Evolutionary conservation across 2,329 filamentous ascomycete species (phyloP), one percentile per base, ranked within the genome.

Genomic region (Didymellaceae sp.): DNA sequence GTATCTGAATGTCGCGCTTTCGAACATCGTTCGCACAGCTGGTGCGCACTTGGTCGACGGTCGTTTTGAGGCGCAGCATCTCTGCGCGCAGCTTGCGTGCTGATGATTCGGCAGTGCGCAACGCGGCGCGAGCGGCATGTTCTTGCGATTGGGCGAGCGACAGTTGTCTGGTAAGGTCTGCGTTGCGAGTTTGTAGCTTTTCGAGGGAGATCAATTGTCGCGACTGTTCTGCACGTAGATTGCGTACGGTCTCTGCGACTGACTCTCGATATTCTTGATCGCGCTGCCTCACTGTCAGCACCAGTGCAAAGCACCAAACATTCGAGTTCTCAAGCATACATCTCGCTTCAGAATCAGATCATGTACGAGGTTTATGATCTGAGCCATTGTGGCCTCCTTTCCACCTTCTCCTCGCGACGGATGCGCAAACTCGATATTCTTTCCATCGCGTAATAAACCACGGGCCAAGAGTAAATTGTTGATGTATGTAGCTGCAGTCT

Each of bases 321-420:
- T 6, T 10, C 6, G 13, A 1, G 7, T 16, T 14, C 3, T 31
- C 20, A 16, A 16, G 9, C 86, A 63, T 78, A 96, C 91, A 72
- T 99, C 94, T 78, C 92, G 85, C 60, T 92, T 85, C 53, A 97
- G 73, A 52, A 99, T 90, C 62, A 99, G 76, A 70, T 99, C 94
- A 74, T 99, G 96, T 39, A 99, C 86, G 18, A 99, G 82, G 68
- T 93, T 89, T 76, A 99, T 96, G 63, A 97, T 87, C 59, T 86
- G 85, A 16, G 89, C 88, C 86, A 94, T 93, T 14, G 89, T 89
- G 41, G 82, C 83, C 66, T 82, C 82, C 28, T 84, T 80, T 14
- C 83, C 84, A 14, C 81, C 81, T 57, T 86, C 83, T 52, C 80
- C 82, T 56, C 84, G 80, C 44, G 84, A 84, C 7, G 89, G 87